Evolutionary conservation across 345 rosid species (phyloP).

Genomic region (Pseudoturritis turrita): DNA sequence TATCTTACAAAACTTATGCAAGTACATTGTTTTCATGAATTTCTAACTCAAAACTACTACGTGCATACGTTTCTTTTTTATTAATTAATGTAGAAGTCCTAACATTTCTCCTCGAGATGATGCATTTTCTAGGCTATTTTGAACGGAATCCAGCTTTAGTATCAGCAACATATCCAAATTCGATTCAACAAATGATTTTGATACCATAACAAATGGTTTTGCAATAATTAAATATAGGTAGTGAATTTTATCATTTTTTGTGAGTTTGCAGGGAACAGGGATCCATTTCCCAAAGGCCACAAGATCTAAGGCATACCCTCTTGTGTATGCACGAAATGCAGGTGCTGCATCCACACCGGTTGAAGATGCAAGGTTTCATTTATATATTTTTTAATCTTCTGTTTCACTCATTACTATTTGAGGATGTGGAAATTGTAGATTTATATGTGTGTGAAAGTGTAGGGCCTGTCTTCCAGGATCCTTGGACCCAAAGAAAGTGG

Average conservation of each 20-base stretch:
- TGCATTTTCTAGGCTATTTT: neutral
- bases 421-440: neutral
- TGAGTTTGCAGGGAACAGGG: slow-evolving; percentile 52
- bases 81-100: neutral
- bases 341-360: slow-evolving; percentile 48
- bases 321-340: slow-evolving; percentile 50
- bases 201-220: neutral
- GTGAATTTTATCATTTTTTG: slow-evolving; percentile 3
- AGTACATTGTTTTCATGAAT: neutral
- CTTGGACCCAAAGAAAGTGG: slow-evolving; percentile 51
- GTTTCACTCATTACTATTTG: neutral
- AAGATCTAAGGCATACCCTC: slow-evolving; percentile 42
- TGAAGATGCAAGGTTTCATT: slow-evolving; percentile 54
- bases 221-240: slow-evolving; percentile 20
- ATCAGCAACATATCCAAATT: too few species aligned
- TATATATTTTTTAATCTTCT: neutral
- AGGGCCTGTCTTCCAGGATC: slow-evolving; percentile 73
- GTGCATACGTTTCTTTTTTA: too few species aligned
- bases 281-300: slow-evolving; percentile 58
- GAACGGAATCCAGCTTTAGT: neutral
- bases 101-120: neutral
- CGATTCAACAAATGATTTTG: neutral
- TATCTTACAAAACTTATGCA: slow-evolving; percentile 38
- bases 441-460: slow-evolving; percentile 8
- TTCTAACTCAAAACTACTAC: neutral